phyloP scores from a whole-genome alignment of 495 filamentous ascomycete species.

The Tuber calosporum region DNA sequence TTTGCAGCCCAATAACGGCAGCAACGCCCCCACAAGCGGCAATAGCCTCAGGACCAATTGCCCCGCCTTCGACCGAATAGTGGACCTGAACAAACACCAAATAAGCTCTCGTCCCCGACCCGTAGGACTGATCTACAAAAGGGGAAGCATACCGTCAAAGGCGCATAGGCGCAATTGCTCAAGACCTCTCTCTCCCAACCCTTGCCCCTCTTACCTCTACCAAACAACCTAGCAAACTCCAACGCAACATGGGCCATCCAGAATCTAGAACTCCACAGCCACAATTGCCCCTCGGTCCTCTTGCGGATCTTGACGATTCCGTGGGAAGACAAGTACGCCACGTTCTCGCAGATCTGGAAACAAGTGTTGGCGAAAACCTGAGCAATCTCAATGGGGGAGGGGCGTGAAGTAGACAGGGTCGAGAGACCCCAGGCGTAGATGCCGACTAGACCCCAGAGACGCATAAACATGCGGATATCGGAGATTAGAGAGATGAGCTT shows the following conservation, averaged over 20 bases:
- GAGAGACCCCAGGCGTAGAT: slow-evolving; percentile 67
- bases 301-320: slow-evolving; percentile 57
- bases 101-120: slow-evolving; percentile 9
- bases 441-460: slow-evolving; percentile 69
- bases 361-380: slow-evolving; percentile 60
- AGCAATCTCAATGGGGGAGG: slow-evolving; percentile 55
- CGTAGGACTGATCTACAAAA: not conserved
- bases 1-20: slow-evolving; percentile 60
- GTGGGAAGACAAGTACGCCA: slow-evolving; percentile 65
- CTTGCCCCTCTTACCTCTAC: slow-evolving; percentile 44
- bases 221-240: slow-evolving; percentile 59
- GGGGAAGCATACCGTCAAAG: slow-evolving; percentile 46
- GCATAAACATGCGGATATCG: slow-evolving; percentile 63
- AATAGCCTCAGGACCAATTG: slow-evolving; percentile 54
- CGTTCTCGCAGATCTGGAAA: slow-evolving; percentile 80
- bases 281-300: slow-evolving; percentile 50
- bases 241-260: slow-evolving; percentile 73
- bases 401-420: slow-evolving; percentile 44
- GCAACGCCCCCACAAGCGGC: slow-evolving; percentile 60
- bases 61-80: slow-evolving; percentile 69
- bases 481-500: slow-evolving; percentile 51
- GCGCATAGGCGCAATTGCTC: slow-evolving; percentile 52
- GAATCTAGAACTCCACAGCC: slow-evolving; percentile 67
- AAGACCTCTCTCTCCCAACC: slow-evolving; percentile 48
- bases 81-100: slow-evolving; percentile 50